Evolutionary conservation across 2,329 filamentous ascomycete genomes (phyloP).

Genomic region (Lecanicillium sp.): DNA sequence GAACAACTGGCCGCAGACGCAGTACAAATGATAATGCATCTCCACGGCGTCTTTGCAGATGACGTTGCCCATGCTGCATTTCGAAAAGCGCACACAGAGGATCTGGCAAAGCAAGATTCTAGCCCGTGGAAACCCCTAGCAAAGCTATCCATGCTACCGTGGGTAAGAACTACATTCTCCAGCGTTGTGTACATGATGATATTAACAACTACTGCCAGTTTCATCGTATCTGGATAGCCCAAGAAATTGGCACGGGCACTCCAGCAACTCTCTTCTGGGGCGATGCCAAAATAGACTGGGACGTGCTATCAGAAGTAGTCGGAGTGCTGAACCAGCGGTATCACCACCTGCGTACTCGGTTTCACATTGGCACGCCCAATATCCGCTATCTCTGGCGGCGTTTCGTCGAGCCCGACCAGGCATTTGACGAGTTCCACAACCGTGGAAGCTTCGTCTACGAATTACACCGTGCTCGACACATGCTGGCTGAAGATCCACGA

Average conservation of each 20-base stretch:
- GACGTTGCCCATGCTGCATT: slow-evolving; percentile 21
- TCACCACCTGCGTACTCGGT: slow-evolving; percentile 21
- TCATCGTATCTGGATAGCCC: slow-evolving; percentile 27
- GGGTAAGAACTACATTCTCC: slow-evolving; percentile 17
- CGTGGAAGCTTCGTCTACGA: slow-evolving; percentile 27
- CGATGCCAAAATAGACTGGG: slow-evolving; percentile 22
- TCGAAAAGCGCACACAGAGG: slow-evolving; percentile 20
- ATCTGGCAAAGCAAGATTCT: slow-evolving; percentile 18
- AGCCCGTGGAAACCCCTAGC: slow-evolving; percentile 23
- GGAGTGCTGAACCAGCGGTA: slow-evolving; percentile 24
- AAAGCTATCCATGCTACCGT: slow-evolving; percentile 21
- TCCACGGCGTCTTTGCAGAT: slow-evolving; percentile 21
- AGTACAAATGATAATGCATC: slow-evolving; percentile 17
- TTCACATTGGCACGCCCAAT: slow-evolving; percentile 22
- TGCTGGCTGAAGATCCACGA: slow-evolving; percentile 22
- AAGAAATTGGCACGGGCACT: slow-evolving; percentile 26
- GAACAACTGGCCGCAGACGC: slow-evolving; percentile 20
- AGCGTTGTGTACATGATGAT: slow-evolving; percentile 3
- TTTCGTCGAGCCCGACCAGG: slow-evolving; percentile 23
- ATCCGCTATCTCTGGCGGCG: slow-evolving; percentile 23
- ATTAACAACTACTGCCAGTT: slow-evolving; percentile 17
- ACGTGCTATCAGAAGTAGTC: slow-evolving; percentile 20
- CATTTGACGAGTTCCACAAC: slow-evolving; percentile 19
- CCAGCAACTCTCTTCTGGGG: slow-evolving; percentile 27
- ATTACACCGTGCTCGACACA: slow-evolving; percentile 24